Evolutionary conservation across 371 early-diverging fungal species (phyloP).

Genomic region (Lichtheimia corymbifera): DNA sequence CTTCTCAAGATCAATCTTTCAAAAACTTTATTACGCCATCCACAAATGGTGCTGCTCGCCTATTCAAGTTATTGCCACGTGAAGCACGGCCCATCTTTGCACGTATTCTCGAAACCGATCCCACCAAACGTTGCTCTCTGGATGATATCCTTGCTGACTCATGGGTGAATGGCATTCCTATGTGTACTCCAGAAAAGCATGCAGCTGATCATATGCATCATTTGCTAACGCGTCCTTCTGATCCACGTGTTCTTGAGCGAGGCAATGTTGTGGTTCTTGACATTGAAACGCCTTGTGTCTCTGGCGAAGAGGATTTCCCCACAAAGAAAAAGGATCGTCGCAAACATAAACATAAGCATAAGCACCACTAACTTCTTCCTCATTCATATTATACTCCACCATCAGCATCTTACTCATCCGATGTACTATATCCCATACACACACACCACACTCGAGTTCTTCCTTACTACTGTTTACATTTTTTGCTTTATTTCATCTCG

Average conservation of each 20-base stretch:
- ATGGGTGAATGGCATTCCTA: constrained; percentile 56
- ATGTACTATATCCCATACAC: not conserved
- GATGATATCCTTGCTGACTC: constrained; percentile 46
- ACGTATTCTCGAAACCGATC: constrained; percentile 52
- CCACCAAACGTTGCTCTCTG: constrained; percentile 47
- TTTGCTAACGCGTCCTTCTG: constrained; percentile 26
- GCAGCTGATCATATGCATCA: constrained; percentile 41
- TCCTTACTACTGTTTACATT: not conserved
- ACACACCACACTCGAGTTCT: not conserved
- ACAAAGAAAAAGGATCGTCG: constrained; percentile 11
- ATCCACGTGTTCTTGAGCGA: constrained; percentile 26
- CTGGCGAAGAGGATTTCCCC: constrained; percentile 16
- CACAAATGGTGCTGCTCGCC: constrained; percentile 36
- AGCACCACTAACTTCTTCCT: not conserved
- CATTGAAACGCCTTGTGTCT: constrained; percentile 10
- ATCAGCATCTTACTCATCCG: not conserved
- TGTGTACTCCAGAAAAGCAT: constrained; percentile 41
- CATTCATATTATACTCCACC: not conserved
- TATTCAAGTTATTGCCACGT: constrained; percentile 51
- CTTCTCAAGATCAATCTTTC: constrained; percentile 47
- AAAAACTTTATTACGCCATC: constrained; percentile 39
- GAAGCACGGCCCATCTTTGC: constrained; percentile 39
- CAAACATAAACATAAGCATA: not conserved
- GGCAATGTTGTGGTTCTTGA: constrained; percentile 26
- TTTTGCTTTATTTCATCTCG: not conserved